A percentile compares a stretch with the other conserved stretches of the same genome.
Conservation (phyloP, 2,329 filamentous ascomycete genomes). For the Cladosporium velox region DNA sequence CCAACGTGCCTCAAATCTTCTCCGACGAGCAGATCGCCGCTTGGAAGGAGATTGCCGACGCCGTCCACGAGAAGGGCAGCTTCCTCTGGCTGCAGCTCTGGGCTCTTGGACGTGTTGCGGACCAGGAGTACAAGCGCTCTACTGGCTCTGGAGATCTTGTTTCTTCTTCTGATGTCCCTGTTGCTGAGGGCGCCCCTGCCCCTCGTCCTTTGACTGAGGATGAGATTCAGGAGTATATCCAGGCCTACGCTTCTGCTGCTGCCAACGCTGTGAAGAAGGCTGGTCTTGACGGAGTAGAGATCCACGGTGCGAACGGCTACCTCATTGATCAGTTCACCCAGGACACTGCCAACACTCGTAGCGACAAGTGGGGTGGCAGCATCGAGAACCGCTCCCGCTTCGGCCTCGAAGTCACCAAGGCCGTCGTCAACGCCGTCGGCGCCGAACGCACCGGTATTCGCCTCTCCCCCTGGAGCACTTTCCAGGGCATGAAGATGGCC, state of each 20-base stretch:
- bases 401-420: slow-evolving; percentile 55
- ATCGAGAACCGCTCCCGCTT: slow-evolving; percentile 55
- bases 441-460: slow-evolving; percentile 58
- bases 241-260: slow-evolving; percentile 46
- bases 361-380: slow-evolving; percentile 51
- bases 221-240: slow-evolving; percentile 38
- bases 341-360: slow-evolving; percentile 55
- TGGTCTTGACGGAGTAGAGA: slow-evolving; percentile 64
- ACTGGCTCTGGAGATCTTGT: slow-evolving; percentile 35
- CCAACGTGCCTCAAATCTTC: slow-evolving; percentile 36
- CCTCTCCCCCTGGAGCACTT: slow-evolving; percentile 61
- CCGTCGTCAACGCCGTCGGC: slow-evolving; percentile 54
- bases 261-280: slow-evolving; percentile 49
- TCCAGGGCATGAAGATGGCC: slow-evolving; percentile 59
- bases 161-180: slow-evolving; percentile 38
- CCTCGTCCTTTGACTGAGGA: slow-evolving; percentile 41
- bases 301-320: slow-evolving; percentile 54
- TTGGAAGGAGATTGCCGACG: slow-evolving; percentile 55
- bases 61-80: slow-evolving; percentile 54
- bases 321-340: slow-evolving; percentile 67
- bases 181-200: slow-evolving; percentile 39
- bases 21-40: slow-evolving; percentile 47
- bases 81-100: slow-evolving; percentile 50
- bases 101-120: slow-evolving; percentile 53
- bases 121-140: slow-evolving; percentile 29